phyloP scores from a whole-genome alignment of 495 filamentous ascomycete species.

The Neurospora pannonica region DNA sequence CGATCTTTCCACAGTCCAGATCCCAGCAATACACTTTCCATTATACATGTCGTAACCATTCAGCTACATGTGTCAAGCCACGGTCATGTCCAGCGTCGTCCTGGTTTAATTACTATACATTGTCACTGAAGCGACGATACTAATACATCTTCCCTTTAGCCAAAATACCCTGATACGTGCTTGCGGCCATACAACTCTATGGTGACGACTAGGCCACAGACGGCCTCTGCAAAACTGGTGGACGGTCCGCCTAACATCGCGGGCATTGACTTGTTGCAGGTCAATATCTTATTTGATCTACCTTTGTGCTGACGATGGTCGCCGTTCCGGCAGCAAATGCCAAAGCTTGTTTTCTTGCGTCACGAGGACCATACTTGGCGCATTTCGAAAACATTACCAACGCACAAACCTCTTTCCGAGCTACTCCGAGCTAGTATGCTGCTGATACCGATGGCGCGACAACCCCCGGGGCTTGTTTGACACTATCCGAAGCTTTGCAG shows the following conservation, averaged over 20 bases:
- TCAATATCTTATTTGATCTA: not conserved
- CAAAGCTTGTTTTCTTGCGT: not conserved
- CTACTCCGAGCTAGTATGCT: not conserved
- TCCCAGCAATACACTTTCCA: not conserved
- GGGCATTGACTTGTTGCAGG: not conserved
- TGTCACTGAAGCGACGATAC: not conserved
- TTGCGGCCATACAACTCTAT: not conserved
- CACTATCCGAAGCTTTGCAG: not conserved
- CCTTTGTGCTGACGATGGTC: not conserved
- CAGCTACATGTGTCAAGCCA: not conserved
- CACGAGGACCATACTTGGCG: not conserved
- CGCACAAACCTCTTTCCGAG: not conserved
- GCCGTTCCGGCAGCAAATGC: not conserved
- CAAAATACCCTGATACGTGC: not conserved
- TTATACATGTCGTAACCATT: not conserved
- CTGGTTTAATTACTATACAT: not conserved
- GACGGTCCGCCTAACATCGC: not conserved
- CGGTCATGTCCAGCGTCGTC: not conserved
- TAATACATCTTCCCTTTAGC: not conserved
- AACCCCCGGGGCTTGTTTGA: not conserved
- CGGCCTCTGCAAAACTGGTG: not conserved
- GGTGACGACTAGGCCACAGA: not conserved
- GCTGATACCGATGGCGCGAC: not conserved
- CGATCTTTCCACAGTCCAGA: not conserved
- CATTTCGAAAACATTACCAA: not conserved